These are phyloP conservation scores for Diaporthe aspalathi DNA, from an alignment of 2,329 filamentous ascomycete genomes.

Conservation along the genomic window DNA sequence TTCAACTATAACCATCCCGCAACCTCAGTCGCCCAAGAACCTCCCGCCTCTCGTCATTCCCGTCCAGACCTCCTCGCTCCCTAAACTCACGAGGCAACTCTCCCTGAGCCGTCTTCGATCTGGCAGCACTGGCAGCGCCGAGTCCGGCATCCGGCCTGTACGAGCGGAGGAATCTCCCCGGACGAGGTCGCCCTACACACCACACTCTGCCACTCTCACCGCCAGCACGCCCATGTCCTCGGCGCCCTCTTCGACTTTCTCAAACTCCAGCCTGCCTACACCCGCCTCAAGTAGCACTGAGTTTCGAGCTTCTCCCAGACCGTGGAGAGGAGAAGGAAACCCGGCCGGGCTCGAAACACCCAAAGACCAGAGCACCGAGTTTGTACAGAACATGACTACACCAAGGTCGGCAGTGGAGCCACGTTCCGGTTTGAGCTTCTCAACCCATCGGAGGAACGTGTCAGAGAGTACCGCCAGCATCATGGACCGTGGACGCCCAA, in stretches of 20 bases:
- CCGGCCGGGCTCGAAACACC: constrained; percentile 44
- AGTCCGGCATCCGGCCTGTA: constrained; percentile 53
- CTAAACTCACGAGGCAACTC: constrained; percentile 51
- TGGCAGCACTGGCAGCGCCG: constrained; percentile 54
- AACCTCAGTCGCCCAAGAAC: constrained; percentile 63
- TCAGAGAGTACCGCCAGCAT: constrained; percentile 69
- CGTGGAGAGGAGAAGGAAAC: constrained; percentile 54
- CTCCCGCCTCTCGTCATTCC: constrained; percentile 70
- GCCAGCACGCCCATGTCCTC: constrained; percentile 58
- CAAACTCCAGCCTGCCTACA: constrained; percentile 57
- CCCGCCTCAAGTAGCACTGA: constrained; percentile 64
- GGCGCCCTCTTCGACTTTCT: constrained; percentile 46
- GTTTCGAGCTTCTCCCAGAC: constrained; percentile 55
- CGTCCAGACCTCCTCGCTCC: constrained; percentile 47
- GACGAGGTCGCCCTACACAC: constrained; percentile 58
- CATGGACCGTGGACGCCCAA: constrained; percentile 71
- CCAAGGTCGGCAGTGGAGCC: constrained; percentile 49
- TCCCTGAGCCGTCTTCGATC: constrained; percentile 60
- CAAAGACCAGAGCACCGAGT: constrained; percentile 46
- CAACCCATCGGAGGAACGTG: constrained; percentile 62
- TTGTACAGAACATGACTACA: constrained; percentile 40
- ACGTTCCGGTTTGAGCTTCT: constrained; percentile 42
- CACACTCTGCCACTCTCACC: constrained; percentile 56
- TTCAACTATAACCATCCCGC: constrained; percentile 45
- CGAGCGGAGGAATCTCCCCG: constrained; percentile 61